phyloP scores from a whole-genome alignment of 2,329 filamentous ascomycete species.

The Aspergillus luchuensis region DNA sequence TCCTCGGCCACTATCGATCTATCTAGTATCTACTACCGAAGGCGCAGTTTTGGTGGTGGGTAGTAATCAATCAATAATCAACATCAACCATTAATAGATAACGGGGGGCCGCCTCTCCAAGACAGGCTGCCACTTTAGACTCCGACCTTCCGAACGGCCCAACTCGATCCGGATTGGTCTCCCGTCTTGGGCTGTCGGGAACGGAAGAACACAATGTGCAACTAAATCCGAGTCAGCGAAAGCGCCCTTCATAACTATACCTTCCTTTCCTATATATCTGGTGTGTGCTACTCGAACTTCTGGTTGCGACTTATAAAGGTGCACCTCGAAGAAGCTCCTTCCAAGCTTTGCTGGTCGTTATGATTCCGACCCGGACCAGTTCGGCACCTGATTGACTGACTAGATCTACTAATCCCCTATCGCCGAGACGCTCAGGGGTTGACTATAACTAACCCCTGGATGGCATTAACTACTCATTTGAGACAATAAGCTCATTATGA shows the following conservation, averaged over 20 bases:
- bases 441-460: background rate
- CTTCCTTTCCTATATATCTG: too few relatives aligned
- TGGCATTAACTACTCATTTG: background rate
- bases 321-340: too few relatives aligned
- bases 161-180: conserved; percentile 1
- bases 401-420: background rate
- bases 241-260: too few relatives aligned
- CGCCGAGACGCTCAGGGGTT: background rate
- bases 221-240: background rate
- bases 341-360: background rate
- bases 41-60: background rate
- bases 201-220: background rate
- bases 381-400: background rate
- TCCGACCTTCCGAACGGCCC: background rate
- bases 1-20: background rate
- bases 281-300: too few relatives aligned
- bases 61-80: background rate
- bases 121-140: background rate
- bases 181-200: background rate
- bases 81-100: background rate
- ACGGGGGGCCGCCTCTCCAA: background rate
- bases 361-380: background rate
- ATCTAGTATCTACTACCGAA: background rate
- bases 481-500: background rate
- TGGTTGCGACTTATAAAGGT: too few relatives aligned